Conservation (phyloP, 1,139 yeast genomes). For the Pichia sp. region DNA sequence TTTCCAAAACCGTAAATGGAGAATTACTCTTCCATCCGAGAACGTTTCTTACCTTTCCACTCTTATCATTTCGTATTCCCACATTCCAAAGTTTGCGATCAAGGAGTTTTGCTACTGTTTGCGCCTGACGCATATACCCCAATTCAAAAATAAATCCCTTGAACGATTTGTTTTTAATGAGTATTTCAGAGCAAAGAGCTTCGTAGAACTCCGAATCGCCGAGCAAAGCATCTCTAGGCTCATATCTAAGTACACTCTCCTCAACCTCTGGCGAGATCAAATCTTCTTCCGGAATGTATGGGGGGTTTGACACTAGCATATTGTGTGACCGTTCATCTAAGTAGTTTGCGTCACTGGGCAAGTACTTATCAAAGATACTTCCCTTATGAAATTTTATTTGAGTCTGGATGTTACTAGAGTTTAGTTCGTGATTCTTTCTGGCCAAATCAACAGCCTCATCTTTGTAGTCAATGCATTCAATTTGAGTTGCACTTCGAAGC, state of each 20-base stretch:
- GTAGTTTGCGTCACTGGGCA: conserved; percentile 25
- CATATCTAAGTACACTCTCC: conserved; percentile 59
- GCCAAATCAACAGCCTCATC: conserved; percentile 50
- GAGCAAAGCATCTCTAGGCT: conserved; percentile 71
- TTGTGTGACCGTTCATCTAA: conserved; percentile 33
- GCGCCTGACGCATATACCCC: conserved; percentile 31
- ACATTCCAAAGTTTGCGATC: conserved; percentile 22
- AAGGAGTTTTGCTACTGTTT: conserved; percentile 14
- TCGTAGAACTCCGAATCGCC: conserved; percentile 73
- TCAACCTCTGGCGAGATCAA: conserved; percentile 36
- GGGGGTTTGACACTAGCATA: conserved; percentile 79
- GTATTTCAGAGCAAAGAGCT: conserved; percentile 45
- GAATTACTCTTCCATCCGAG: conserved; percentile 36
- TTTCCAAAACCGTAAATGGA: conserved; percentile 10
- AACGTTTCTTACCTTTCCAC: conserved; percentile 32
- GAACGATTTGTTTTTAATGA: conserved; percentile 34
- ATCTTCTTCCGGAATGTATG: conserved; percentile 61
- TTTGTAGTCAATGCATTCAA: conserved; percentile 61
- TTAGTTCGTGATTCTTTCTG: conserved; percentile 37
- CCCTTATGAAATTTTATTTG: conserved; percentile 18
- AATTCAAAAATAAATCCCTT: conserved; percentile 33
- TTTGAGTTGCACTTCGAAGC: conserved; percentile 34
- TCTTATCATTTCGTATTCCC: conserved; percentile 28
- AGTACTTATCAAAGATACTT: conserved; percentile 26
- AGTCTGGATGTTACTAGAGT: conserved; percentile 9